phyloP scores from a whole-genome alignment of 2,329 filamentous ascomycete genomes.

The Paraphoma sp. region DNA sequence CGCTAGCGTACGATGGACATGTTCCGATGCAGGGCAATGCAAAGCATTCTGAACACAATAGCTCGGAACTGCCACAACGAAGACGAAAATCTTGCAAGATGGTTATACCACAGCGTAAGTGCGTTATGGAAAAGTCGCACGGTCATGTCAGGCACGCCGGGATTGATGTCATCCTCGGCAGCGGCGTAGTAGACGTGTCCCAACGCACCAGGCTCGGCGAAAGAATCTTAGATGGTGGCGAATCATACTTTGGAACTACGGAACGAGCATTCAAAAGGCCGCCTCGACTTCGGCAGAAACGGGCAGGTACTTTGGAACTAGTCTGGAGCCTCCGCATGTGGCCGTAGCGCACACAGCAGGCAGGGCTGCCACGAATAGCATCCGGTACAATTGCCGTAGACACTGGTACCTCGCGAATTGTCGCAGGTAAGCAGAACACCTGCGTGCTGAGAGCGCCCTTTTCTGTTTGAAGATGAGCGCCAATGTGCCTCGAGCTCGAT shows the following conservation, averaged over 20 bases:
- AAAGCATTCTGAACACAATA: neutral
- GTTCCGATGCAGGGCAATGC: neutral
- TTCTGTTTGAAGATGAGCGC: neutral
- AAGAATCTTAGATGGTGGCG: slow-evolving; percentile 1
- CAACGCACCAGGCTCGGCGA: neutral
- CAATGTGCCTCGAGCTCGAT: neutral
- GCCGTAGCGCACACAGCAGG: slow-evolving; percentile 30
- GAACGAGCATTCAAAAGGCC: slow-evolving; percentile 12
- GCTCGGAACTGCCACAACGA: neutral
- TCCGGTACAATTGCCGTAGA: slow-evolving; percentile 15
- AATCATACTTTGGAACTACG: slow-evolving; percentile 1
- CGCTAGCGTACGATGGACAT: neutral
- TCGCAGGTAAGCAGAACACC: neutral
- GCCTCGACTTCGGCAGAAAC: slow-evolving; percentile 26
- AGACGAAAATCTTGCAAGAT: too few species aligned
- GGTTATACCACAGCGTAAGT: too few species aligned
- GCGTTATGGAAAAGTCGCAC: too few species aligned
- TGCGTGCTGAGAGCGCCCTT: neutral
- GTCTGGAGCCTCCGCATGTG: slow-evolving; percentile 33
- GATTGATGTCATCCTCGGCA: neutral
- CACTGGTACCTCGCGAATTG: neutral
- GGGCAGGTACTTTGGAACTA: slow-evolving; percentile 24
- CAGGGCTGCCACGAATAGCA: slow-evolving; percentile 20
- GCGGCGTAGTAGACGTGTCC: neutral
- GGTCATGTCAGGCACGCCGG: too few species aligned